Evolutionary conservation across 805 yeast species (phyloP).

Genomic region (Starmerella geochares): DNA sequence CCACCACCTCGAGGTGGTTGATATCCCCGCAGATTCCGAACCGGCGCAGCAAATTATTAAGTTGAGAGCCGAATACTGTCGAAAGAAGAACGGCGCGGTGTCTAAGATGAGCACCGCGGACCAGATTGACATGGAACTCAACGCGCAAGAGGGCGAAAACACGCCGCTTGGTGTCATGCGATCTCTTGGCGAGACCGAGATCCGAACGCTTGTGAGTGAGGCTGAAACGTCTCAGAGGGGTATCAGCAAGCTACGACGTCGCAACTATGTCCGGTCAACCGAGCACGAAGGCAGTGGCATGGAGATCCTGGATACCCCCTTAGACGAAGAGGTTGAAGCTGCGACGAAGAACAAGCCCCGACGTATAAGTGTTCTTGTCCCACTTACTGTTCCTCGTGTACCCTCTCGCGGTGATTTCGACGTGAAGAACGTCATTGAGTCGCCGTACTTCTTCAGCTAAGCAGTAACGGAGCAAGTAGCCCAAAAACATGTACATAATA

Average conservation of each 20-base stretch:
- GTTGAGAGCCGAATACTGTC: conserved; percentile 42
- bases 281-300: conserved; percentile 31
- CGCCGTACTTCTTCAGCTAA: conserved; percentile 65
- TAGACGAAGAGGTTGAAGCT: conserved; percentile 26
- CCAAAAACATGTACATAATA: conserved; percentile 3
- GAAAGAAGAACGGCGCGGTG: conserved; percentile 28
- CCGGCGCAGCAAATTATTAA: conserved; percentile 42
- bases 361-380: conserved; percentile 44
- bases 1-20: conserved; percentile 53
- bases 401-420: conserved; percentile 80
- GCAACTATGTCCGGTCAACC: conserved; percentile 22
- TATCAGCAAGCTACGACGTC: neutral
- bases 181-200: conserved; percentile 24
- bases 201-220: conserved; percentile 30
- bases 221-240: conserved; percentile 10
- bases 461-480: neutral
- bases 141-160: conserved; percentile 42
- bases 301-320: conserved; percentile 21
- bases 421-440: conserved; percentile 57
- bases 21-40: conserved; percentile 43
- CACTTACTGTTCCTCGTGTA: conserved; percentile 57
- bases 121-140: conserved; percentile 61
- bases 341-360: conserved; percentile 25
- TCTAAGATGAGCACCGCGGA: conserved; percentile 49
- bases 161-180: conserved; percentile 56